These are phyloP conservation scores for Hirschioporus abietinus DNA, from an alignment of 768 basidiomycete species.

Conservation along the genomic window DNA sequence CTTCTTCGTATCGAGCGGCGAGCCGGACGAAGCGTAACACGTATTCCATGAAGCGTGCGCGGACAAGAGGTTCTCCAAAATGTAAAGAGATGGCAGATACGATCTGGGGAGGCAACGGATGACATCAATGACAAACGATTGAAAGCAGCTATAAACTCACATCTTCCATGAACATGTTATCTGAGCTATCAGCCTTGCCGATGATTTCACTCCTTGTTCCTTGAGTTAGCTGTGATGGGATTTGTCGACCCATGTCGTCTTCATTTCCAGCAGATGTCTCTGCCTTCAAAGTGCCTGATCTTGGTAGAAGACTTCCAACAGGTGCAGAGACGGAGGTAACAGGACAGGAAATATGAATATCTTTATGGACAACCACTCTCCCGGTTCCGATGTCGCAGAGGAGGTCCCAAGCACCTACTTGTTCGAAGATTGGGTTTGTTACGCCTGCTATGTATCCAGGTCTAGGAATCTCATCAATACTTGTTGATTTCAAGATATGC, in stretches of 20 bases:
- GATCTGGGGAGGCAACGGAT: constrained; percentile 47
- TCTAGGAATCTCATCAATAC: constrained; percentile 31
- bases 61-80: constrained; percentile 84
- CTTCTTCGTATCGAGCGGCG: constrained; percentile 88
- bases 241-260: constrained; percentile 61
- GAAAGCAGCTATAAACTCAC: constrained; percentile 43
- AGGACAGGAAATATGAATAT: constrained; percentile 62
- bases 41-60: constrained; percentile 88
- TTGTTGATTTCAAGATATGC: constrained; percentile 5
- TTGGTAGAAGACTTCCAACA: constrained; percentile 27
- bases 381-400: constrained; percentile 88
- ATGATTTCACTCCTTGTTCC: constrained; percentile 45
- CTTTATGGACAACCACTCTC: constrained; percentile 81
- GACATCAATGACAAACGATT: not conserved
- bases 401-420: constrained; percentile 85
- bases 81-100: constrained; percentile 84
- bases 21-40: constrained; percentile 81
- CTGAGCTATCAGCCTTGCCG: constrained; percentile 56
- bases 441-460: constrained; percentile 96
- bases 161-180: constrained; percentile 91
- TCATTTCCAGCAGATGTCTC: constrained; percentile 61
- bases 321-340: constrained; percentile 30
- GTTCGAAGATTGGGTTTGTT: constrained; percentile 94
- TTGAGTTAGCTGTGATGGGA: constrained; percentile 28
- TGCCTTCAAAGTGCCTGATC: constrained; percentile 59